Evolutionary conservation across 1,284 basidiomycete genomes (phyloP), one percentile per base, ranked within the genome.

Genomic region (Phellinidium pouzarii): DNA sequence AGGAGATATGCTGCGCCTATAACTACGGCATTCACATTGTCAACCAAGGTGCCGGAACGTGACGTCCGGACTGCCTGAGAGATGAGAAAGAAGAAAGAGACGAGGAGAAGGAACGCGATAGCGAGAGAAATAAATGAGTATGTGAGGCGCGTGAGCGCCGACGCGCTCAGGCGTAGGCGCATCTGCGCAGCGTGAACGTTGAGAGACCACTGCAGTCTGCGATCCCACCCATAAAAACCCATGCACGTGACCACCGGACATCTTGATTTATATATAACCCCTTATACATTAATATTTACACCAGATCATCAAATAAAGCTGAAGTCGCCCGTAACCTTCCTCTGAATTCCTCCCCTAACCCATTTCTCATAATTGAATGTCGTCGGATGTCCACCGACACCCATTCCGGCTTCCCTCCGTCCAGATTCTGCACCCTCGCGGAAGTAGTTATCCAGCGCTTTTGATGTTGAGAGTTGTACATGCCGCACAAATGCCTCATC

Each of bases 31-130:
- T 88, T 79, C 71, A 78, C 73, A 65, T 87, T 88, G 27, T 73
- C 69, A 45, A 60, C 65, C 77, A 77, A 84, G 11, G 74, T 71
- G 54, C 66, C 68, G 47, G 64, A 68, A 3, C 75, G 73, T 4
- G 81, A 72, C 0, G 78, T 84, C 48, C 85, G 73, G 29, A 84
- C 78, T 0, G 85, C 83, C 64, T 88, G 85, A 0, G 80, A 78
- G 45, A 88, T 73, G 46, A 87, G 68, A 0, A 79, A 74, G 1
- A 77, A 67, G 59, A 78, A 81, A 3, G 84, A 87, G 17, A 87
- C 69, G 26, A 77, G 77, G 36, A 78, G 69, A 41, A 79, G 75
- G 53, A 80, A 77, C 26, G 72, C 68, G 14, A 77, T 75, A 49
- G 78, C 58, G 48, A 86, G 65, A 4, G 83, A 69, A 44, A 87